Conservation (phyloP, 352 stramenopile species). For the Pythium oligandrum region DNA sequence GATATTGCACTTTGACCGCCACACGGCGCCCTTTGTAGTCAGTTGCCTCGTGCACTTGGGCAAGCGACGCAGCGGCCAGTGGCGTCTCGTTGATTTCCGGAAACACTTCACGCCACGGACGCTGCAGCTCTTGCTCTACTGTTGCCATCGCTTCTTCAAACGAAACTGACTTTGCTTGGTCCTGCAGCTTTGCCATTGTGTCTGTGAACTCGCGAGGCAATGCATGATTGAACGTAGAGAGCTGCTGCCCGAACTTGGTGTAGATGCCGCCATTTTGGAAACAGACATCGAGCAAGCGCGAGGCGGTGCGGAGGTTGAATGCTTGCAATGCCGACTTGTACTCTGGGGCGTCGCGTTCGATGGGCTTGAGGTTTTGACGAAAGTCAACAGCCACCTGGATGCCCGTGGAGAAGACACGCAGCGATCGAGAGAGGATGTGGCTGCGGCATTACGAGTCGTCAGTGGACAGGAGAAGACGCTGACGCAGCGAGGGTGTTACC, state of each 20-base stretch:
- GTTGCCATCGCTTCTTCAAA: conserved; percentile 44
- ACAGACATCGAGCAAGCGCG: conserved; percentile 88
- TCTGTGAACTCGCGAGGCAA: conserved; percentile 93
- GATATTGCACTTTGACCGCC: conserved; percentile 97
- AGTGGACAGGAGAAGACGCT: neutral
- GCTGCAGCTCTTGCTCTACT: conserved; percentile 58
- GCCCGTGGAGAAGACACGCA: conserved; percentile 47
- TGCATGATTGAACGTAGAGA: conserved; percentile 96
- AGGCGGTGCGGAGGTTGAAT: conserved; percentile 80
- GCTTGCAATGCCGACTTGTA: conserved; percentile 56
- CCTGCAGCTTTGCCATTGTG: conserved; percentile 88
- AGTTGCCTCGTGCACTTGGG: conserved; percentile 94
- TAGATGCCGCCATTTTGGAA: conserved; percentile 94
- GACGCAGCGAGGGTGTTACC: conserved; percentile 20
- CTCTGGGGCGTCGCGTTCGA: conserved; percentile 31
- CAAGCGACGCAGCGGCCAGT: conserved; percentile 95
- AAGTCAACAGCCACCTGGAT: conserved; percentile 51
- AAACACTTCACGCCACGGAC: conserved; percentile 85
- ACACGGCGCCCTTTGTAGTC: conserved; percentile 84
- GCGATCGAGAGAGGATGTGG: conserved; percentile 56
- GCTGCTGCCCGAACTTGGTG: conserved; percentile 97
- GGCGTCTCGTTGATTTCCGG: conserved; percentile 85
- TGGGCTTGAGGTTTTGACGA: conserved; percentile 39
- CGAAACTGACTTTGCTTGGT: conserved; percentile 81
- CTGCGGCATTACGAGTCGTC: conserved; percentile 13